These are phyloP conservation scores for Clausena lansium DNA, from an alignment of 345 rosid species.

Conservation along the genomic window DNA sequence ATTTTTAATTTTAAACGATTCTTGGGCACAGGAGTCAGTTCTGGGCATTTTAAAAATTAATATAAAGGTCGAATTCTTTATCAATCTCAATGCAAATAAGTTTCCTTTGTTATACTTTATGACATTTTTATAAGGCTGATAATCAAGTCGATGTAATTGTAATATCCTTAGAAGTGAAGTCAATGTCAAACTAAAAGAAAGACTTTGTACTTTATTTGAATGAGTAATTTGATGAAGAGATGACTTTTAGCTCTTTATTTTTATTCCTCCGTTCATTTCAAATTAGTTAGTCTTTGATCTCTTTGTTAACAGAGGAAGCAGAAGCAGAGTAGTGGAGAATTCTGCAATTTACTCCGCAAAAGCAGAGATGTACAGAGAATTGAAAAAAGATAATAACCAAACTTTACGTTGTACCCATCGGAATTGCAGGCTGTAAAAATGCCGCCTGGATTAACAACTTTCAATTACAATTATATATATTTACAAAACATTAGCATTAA, in stretches of 20 bases:
- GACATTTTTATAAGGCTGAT: not conserved
- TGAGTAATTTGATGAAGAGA: too few species aligned
- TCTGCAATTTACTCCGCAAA: not conserved
- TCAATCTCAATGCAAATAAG: not conserved
- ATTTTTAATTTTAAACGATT: too few species aligned
- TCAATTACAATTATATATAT: not conserved
- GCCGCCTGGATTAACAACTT: constrained; percentile 13
- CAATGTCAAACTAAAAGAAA: too few species aligned
- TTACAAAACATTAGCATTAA: not conserved
- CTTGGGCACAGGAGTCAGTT: too few species aligned
- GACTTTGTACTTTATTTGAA: too few species aligned
- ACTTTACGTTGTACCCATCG: not conserved
- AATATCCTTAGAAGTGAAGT: not conserved
- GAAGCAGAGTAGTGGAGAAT: not conserved
- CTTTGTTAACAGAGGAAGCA: not conserved
- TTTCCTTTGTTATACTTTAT: not conserved
- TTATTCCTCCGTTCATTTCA: not conserved
- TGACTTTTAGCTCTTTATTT: too few species aligned
- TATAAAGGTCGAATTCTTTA: too few species aligned
- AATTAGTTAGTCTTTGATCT: not conserved
- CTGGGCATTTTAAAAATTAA: too few species aligned
- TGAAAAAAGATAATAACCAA: not conserved
- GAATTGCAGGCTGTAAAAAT: constrained; percentile 18
- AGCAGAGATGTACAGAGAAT: not conserved
- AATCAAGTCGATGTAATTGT: not conserved